A percentile compares a stretch with the other conserved stretches of the same genome.
Conservation (phyloP, 2,329 filamentous ascomycete species). For the Colletotrichum theobromicola region DNA sequence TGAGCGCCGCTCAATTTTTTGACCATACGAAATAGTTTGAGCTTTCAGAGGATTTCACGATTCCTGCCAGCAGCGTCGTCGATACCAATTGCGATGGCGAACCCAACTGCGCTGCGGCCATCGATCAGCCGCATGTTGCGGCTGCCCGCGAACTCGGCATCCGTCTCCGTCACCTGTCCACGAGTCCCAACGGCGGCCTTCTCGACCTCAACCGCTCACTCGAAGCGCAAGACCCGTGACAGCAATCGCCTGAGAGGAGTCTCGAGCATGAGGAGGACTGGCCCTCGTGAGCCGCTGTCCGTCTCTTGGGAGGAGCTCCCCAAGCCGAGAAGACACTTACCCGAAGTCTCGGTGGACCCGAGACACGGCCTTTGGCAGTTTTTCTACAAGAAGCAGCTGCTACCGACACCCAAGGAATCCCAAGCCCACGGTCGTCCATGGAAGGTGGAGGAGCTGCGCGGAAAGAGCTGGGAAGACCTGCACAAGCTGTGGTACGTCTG, state of each 20-base stretch:
- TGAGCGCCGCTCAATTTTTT: conserved; percentile 6
- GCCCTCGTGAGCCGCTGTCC: conserved; percentile 75
- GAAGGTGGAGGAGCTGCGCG: conserved; percentile 83
- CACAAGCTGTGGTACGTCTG: conserved; percentile 96
- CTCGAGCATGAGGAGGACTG: conserved; percentile 79
- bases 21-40: conserved; percentile 14
- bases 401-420: conserved; percentile 76
- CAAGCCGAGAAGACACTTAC: conserved; percentile 69
- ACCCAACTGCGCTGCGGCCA: conserved; percentile 31
- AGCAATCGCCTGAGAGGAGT: conserved; percentile 82
- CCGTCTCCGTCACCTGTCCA: neutral
- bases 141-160: neutral
- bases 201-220: conserved; percentile 60
- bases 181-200: conserved; percentile 38
- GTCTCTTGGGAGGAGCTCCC: conserved; percentile 77
- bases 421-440: conserved; percentile 79
- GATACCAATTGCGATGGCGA: conserved; percentile 31
- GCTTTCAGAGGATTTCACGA: conserved; percentile 9
- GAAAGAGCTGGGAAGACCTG: conserved; percentile 93
- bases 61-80: conserved; percentile 1
- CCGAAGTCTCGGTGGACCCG: conserved; percentile 64
- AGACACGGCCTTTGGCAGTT: conserved; percentile 93
- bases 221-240: conserved; percentile 66
- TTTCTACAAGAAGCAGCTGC: conserved; percentile 74
- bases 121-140: conserved; percentile 32